These are phyloP conservation scores for Termitomyces sp. DNA, from an alignment of 1,284 basidiomycete genomes.

Conservation along the genomic window DNA sequence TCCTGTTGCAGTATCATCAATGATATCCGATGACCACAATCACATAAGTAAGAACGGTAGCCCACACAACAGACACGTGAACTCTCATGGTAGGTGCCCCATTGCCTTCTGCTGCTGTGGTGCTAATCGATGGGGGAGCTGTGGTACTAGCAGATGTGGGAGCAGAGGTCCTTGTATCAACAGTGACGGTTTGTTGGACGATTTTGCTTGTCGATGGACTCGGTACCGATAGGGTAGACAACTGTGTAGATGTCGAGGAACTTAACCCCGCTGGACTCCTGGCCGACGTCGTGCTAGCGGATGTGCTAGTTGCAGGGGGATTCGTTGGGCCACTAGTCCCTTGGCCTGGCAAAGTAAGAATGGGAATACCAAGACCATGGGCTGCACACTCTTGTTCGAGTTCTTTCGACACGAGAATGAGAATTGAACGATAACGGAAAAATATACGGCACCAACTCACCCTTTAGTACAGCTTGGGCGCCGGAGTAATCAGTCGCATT, in stretches of 20 bases:
- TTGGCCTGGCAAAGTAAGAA: slow-evolving; percentile 38
- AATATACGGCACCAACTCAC: slow-evolving; percentile 18
- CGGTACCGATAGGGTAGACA: background rate
- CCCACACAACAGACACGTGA: background rate
- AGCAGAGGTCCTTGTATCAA: background rate
- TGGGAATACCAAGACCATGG: slow-evolving; percentile 27
- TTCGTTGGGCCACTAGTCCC: slow-evolving; percentile 5
- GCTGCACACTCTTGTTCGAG: slow-evolving; percentile 16
- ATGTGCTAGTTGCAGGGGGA: slow-evolving; percentile 12
- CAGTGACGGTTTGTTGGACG: slow-evolving; percentile 1
- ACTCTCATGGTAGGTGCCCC: background rate
- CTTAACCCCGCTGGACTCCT: background rate
- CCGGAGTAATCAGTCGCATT: slow-evolving; percentile 23
- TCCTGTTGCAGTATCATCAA: background rate
- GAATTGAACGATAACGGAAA: background rate
- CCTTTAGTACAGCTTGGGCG: slow-evolving; percentile 25
- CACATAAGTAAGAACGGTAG: background rate
- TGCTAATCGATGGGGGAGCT: background rate
- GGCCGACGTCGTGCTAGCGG: background rate
- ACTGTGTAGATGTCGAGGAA: background rate
- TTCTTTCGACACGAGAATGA: background rate
- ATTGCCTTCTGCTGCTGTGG: background rate
- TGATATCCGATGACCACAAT: background rate
- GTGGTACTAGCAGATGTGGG: background rate
- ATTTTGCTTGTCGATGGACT: background rate